These are phyloP conservation scores for Astrothelium macrocarpum DNA, from an alignment of 495 filamentous ascomycete species.

Conservation along the genomic window DNA sequence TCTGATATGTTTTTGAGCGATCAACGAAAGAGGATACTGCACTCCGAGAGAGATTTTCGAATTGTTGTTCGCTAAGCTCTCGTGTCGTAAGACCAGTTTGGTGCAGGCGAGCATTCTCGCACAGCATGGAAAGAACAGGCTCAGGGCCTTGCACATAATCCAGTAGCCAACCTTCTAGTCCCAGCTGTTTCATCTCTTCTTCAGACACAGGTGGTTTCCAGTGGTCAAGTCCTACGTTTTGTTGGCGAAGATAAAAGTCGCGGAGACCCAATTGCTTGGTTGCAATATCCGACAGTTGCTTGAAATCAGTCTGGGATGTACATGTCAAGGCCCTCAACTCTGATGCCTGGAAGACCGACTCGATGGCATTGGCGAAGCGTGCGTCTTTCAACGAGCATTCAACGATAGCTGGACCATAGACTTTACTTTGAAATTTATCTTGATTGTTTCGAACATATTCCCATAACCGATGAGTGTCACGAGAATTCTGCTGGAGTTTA, in stretches of 20 bases:
- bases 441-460: conserved; percentile 69
- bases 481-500: conserved; percentile 46
- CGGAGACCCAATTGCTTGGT: conserved; percentile 47
- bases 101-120: conserved; percentile 55
- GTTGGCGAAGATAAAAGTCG: conserved; percentile 52
- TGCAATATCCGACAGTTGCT: conserved; percentile 51
- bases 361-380: conserved; percentile 62
- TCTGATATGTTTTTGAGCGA: conserved; percentile 46
- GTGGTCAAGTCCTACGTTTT: conserved; percentile 31
- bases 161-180: conserved; percentile 69
- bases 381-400: conserved; percentile 72
- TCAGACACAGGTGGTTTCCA: conserved; percentile 42
- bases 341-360: conserved; percentile 51
- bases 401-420: conserved; percentile 78
- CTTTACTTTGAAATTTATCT: conserved; percentile 61
- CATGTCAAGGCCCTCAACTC: conserved; percentile 68
- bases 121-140: conserved; percentile 80
- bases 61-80: conserved; percentile 57
- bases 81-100: conserved; percentile 50
- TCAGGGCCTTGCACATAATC: conserved; percentile 74
- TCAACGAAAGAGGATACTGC: conserved; percentile 53
- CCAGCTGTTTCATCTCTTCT: conserved; percentile 47
- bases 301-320: conserved; percentile 64
- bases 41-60: conserved; percentile 45
- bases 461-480: conserved; percentile 61